These are phyloP conservation scores for Mycogone perniciosa DNA, from an alignment of 2,329 filamentous ascomycete species.

Conservation along the genomic window DNA sequence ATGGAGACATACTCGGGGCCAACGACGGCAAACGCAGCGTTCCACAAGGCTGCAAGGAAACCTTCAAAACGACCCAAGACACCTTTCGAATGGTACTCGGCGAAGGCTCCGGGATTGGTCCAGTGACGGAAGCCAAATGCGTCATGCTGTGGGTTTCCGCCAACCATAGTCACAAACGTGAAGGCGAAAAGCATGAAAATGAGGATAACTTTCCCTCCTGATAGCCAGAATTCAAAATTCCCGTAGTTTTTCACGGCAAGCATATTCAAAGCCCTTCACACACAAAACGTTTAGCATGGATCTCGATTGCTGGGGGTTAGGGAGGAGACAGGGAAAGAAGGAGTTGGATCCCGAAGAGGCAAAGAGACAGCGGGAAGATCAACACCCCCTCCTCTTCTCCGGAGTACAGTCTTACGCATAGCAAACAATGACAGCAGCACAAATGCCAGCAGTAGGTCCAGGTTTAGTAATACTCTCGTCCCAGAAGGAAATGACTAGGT, in stretches of 20 bases:
- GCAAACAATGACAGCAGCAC: conserved; percentile 47
- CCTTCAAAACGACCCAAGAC: conserved; percentile 62
- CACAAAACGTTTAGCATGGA: conserved; percentile 23
- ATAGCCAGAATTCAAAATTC: conserved; percentile 66
- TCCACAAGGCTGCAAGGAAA: conserved; percentile 61
- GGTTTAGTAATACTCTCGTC: conserved; percentile 46
- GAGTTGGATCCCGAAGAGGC: not conserved
- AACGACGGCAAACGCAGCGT: conserved; percentile 56
- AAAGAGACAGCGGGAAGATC: not conserved
- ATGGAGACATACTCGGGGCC: conserved; percentile 63
- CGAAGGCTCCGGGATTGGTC: conserved; percentile 38
- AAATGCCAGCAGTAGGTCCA: conserved; percentile 60
- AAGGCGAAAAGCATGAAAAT: conserved; percentile 63
- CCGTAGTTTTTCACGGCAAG: conserved; percentile 61
- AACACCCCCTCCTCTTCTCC: not conserved
- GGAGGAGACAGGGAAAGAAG: not conserved
- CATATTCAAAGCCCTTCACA: conserved; percentile 49
- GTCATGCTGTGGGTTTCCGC: conserved; percentile 65
- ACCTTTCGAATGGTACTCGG: conserved; percentile 52
- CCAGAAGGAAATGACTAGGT: conserved; percentile 37
- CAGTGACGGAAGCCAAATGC: conserved; percentile 66
- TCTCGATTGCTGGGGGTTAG: conserved; percentile 7
- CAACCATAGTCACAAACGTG: conserved; percentile 76
- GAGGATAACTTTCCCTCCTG: conserved; percentile 57
- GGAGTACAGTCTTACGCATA: conserved; percentile 44